phyloP scores from a whole-genome alignment of 2,329 filamentous ascomycete species.

The Fusarium poae region DNA sequence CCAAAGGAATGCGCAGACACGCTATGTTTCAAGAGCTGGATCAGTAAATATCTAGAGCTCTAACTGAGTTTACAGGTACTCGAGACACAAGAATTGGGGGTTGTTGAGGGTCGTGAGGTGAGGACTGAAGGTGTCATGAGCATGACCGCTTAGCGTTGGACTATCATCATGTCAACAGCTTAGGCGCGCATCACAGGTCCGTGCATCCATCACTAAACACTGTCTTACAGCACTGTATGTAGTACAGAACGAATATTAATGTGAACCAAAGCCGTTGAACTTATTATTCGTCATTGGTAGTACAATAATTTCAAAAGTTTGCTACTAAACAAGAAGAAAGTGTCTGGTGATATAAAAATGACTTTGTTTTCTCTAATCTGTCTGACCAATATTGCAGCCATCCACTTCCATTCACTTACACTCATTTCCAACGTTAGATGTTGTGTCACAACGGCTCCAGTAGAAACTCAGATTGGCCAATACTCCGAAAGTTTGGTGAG shows the following conservation, averaged over 20 bases:
- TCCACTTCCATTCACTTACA: conserved; percentile 20
- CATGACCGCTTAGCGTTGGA: conserved; percentile 19
- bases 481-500: conserved; percentile 28
- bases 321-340: background rate
- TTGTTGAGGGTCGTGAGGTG: background rate
- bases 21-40: conserved; percentile 1
- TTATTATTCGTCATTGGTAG: conserved; percentile 15
- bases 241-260: background rate
- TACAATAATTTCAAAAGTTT: conserved; percentile 6
- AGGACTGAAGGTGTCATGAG: conserved; percentile 35
- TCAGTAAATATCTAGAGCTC: background rate
- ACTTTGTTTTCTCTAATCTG: conserved; percentile 10
- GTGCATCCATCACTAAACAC: background rate
- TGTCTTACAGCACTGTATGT: conserved; percentile 19
- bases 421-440: conserved; percentile 28
- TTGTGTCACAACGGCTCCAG: conserved; percentile 37
- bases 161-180: conserved; percentile 35
- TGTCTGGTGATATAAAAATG: background rate
- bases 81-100: background rate
- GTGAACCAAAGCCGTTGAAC: conserved; percentile 19
- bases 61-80: background rate
- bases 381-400: conserved; percentile 28
- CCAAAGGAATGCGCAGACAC: conserved; percentile 9
- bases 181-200: conserved; percentile 13
- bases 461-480: conserved; percentile 33